These are phyloP conservation scores for Colletotrichum sublineola DNA, from an alignment of 2,329 filamentous ascomycete species.

Conservation along the genomic window DNA sequence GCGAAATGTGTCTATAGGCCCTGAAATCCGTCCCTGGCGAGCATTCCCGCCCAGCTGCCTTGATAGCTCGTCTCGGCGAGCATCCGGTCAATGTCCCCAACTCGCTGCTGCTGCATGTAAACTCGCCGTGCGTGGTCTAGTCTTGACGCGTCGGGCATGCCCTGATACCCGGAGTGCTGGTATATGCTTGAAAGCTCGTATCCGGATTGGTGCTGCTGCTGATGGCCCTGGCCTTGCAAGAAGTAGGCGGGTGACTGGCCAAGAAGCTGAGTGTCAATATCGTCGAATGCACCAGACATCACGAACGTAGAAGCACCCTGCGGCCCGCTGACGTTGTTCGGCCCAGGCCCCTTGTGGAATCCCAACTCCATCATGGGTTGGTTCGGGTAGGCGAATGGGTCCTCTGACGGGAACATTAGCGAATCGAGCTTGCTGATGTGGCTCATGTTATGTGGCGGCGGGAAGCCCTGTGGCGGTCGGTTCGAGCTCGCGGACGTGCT, in stretches of 20 bases:
- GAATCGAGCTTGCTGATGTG: constrained; percentile 78
- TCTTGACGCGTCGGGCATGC: constrained; percentile 40
- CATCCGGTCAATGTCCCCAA: constrained; percentile 42
- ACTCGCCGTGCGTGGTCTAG: constrained; percentile 40
- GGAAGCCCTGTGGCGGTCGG: constrained; percentile 46
- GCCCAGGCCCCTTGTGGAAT: constrained; percentile 53
- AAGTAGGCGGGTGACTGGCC: constrained; percentile 79
- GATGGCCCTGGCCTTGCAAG: constrained; percentile 62
- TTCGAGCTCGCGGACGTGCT: constrained; percentile 57
- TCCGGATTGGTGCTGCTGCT: constrained; percentile 44
- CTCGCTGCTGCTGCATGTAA: constrained; percentile 40
- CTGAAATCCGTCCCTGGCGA: constrained; percentile 41
- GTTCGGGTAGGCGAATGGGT: constrained; percentile 84
- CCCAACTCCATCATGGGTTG: constrained; percentile 77
- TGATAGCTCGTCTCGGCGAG: constrained; percentile 43
- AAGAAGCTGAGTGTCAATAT: constrained; percentile 80
- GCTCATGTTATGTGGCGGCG: constrained; percentile 53
- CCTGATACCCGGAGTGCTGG: constrained; percentile 38
- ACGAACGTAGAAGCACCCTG: constrained; percentile 61
- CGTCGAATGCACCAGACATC: constrained; percentile 68
- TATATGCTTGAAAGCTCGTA: constrained; percentile 42
- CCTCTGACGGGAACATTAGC: constrained; percentile 84
- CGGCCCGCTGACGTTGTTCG: constrained; percentile 51
- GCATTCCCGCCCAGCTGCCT: constrained; percentile 42
- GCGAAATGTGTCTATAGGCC: constrained; percentile 38